Conservation (phyloP, 2,329 filamentous ascomycete genomes). For the Fusarium globosum region DNA sequence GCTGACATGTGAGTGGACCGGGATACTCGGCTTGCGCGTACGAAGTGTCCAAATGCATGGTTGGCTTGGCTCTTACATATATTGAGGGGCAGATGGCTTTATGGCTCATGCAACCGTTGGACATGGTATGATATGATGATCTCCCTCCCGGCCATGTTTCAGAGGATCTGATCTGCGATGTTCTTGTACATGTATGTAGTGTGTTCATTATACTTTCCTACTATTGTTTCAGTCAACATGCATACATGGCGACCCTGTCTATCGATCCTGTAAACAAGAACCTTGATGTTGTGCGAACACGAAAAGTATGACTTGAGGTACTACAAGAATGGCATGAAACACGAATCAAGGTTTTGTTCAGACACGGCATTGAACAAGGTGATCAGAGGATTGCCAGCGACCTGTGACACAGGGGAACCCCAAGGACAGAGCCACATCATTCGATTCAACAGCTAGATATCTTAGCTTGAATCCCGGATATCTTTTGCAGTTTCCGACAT, state of each 20-base stretch:
- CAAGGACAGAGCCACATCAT: no score
- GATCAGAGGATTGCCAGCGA: neutral
- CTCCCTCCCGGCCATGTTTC: neutral
- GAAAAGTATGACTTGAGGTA: neutral
- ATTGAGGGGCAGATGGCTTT: neutral
- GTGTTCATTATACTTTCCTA: neutral
- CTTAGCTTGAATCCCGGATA: neutral
- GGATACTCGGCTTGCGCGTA: constrained; percentile 9
- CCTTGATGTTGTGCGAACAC: neutral
- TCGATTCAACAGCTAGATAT: no score
- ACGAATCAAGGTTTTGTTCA: neutral
- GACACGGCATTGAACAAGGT: no score
- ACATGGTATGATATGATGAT: neutral
- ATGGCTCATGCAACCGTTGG: neutral
- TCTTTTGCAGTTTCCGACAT: neutral
- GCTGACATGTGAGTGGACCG: constrained; percentile 14
- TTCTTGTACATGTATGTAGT: no score
- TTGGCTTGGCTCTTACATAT: constrained; percentile 1
- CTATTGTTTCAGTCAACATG: neutral
- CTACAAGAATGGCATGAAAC: neutral
- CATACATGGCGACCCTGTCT: neutral
- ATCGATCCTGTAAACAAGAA: no score
- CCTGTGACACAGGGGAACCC: neutral
- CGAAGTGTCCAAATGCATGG: constrained; percentile 6
- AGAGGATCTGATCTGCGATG: neutral